Evolutionary conservation across 164 flowering plant genomes (phyloP), one percentile per base, ranked within the genome.

Genomic region (Echeveria elegans): DNA sequence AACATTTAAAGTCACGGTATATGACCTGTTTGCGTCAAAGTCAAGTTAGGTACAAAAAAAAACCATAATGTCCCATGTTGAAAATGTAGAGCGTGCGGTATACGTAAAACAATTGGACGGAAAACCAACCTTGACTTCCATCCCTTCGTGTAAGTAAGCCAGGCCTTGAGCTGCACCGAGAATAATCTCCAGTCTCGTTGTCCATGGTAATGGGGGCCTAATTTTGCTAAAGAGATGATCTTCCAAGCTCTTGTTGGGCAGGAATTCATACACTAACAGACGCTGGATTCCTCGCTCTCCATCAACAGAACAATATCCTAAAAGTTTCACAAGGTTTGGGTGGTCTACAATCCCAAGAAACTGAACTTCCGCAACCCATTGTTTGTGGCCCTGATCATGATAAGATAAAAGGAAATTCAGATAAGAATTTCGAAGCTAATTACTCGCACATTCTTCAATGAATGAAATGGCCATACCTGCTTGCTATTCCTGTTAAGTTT

Each of bases 101-200:
- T 36, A 36, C 38, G 38, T 36, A 5, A 36, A 36, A 36, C 9
- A 36, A 36, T 5, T 6, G 38, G 9, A 36, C 9, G 38, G 38
- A 5, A 36, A 36, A 36, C 9, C 21, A 69, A 85, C 90, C 88
- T 81, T 76, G 48, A 76, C 72, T 77, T 86, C 86, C 72, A 82
- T 34, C 16, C 80, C 90, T 21, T 70, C 75, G 45, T 86, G 90
- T 40, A 86, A 73, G 69, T 86, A 86, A 31, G 79, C 84, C 74
- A 86, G 74, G 47, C 90, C 90, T 75, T 84, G 70, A 69, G 90
- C 90, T 0, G 84, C 85, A 34, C 85, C 88, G 60, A 78, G 86
- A 47, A 86, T 81, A 56, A 86, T 79, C 62, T 76, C 71, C 29
- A 86, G 67, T 72, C 90, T 78, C 19, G 68, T 81, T 69, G 52